Base-by-base conservation (phyloP, 495 filamentous ascomycete genomes). In the Viridothelium virens region DNA sequence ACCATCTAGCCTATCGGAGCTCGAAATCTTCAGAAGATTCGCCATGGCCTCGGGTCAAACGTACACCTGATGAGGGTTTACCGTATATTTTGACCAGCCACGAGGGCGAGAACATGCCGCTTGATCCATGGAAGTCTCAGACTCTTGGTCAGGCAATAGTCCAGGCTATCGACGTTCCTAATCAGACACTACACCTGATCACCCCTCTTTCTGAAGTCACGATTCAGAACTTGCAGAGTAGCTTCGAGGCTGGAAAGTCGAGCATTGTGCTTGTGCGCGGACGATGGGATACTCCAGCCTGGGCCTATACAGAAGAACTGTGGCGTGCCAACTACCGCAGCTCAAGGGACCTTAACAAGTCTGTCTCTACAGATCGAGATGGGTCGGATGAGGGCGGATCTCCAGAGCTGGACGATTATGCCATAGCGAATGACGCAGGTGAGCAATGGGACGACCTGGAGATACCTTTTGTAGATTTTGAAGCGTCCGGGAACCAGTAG, bases 301-400 rank as follows among this genome's bases (percentile, higher is more conserved):
- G 84, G 85, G 82, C 81, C 12, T 86, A 84, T 65, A 77, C 77
- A 1, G 84, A 86, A 68, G 79, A 82, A 16, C 62, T 84, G 4
- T 2, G 1, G 14, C 31, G 4, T 33, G n/a, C 7, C 3, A 7
- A 18, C 9, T 18, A 33, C 53, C 10, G 18, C 25, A 36, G 31
- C 5, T 31, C 0, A 59, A 36, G 53, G 3, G 53, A 10, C 7
- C 25, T 36, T 9, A 59, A 31, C 3, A 11, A 10, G 11, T 2
- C 7, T 25, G 31, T 34, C 25, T 10, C 31, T 59, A 31, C 53
- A 36, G 6, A 7, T 9, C 25, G 14, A 59, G 14, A 7, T 59
- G 31, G 31, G 18, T 7, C 6, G 14, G 25, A 18, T 31, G 3
- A 4, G 6, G 14, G 7, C 36, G 31, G 53, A 44, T 7, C 14